Evolutionary conservation across 768 basidiomycete genomes (phyloP).

Genomic region (Daedaleopsis nitida): DNA sequence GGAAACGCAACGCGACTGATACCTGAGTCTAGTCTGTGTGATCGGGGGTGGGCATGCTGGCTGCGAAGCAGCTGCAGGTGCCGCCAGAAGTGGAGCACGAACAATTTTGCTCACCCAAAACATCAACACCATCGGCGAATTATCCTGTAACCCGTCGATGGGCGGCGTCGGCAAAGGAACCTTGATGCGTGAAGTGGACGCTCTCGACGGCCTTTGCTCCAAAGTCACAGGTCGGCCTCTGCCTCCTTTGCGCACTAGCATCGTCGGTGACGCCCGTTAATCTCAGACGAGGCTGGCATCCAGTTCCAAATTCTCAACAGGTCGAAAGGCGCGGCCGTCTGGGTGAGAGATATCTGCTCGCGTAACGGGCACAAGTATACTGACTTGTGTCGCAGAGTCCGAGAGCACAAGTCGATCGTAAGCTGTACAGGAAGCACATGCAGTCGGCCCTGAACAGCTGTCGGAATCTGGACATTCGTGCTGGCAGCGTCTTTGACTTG

Average conservation of each 20-base stretch:
- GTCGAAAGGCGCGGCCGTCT: slow-evolving; percentile 87
- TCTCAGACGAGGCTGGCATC: slow-evolving; percentile 80
- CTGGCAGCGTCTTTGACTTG: slow-evolving; percentile 80
- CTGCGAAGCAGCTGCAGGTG: slow-evolving; percentile 86
- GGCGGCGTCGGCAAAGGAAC: slow-evolving; percentile 93
- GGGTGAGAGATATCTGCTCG: slow-evolving; percentile 51
- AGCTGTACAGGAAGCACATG: slow-evolving; percentile 82
- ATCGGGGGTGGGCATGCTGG: slow-evolving; percentile 95
- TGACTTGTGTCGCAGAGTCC: slow-evolving; percentile 66
- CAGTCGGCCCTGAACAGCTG: slow-evolving; percentile 67
- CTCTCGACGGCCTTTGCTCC: slow-evolving; percentile 86
- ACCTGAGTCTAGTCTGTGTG: slow-evolving; percentile 58
- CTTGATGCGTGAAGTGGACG: slow-evolving; percentile 88
- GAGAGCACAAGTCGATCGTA: slow-evolving; percentile 86
- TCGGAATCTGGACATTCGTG: slow-evolving; percentile 65
- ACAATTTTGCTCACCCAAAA: slow-evolving; percentile 84
- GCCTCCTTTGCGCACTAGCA: background rate
- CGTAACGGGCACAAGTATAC: background rate
- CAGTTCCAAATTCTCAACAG: slow-evolving; percentile 86
- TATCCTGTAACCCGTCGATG: slow-evolving; percentile 92
- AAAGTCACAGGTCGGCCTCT: slow-evolving; percentile 65
- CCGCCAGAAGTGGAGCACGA: slow-evolving; percentile 80
- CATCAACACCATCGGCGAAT: slow-evolving; percentile 75
- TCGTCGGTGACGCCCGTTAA: background rate
- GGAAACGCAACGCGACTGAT: background rate